Conservation (phyloP, 495 filamentous ascomycete species). For the Penicillium argentinense region DNA sequence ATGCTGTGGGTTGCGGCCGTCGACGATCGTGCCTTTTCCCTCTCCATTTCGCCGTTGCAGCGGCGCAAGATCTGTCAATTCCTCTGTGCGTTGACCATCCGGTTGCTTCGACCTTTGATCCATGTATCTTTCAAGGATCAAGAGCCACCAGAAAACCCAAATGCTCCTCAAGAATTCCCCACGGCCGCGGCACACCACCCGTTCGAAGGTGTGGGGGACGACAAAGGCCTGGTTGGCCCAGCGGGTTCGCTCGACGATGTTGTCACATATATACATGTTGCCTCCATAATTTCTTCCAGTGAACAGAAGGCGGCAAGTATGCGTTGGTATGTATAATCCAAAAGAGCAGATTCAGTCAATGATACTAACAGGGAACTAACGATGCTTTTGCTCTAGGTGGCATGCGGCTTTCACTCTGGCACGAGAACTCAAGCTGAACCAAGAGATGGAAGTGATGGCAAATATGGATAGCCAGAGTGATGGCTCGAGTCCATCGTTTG, state of each 20-base stretch:
- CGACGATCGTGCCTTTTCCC: slow-evolving; percentile 83
- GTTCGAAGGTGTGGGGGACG: slow-evolving; percentile 68
- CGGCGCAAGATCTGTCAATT: slow-evolving; percentile 88
- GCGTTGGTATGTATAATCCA: slow-evolving; percentile 66
- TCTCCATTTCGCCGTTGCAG: slow-evolving; percentile 82
- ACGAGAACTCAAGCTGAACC: slow-evolving; percentile 89
- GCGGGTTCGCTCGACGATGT: slow-evolving; percentile 72
- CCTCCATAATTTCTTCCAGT: slow-evolving; percentile 88
- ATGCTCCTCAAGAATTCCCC: slow-evolving; percentile 29
- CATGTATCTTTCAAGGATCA: slow-evolving; percentile 56
- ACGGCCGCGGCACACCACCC: slow-evolving; percentile 39
- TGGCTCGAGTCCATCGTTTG: slow-evolving; percentile 36
- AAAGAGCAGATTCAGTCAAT: too few relatives aligned
- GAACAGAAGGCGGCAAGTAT: slow-evolving; percentile 94
- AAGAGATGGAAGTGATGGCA: slow-evolving; percentile 70
- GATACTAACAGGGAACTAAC: too few relatives aligned
- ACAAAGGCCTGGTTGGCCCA: slow-evolving; percentile 71
- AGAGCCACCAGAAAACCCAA: slow-evolving; percentile 28
- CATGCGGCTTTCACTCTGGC: slow-evolving; percentile 90
- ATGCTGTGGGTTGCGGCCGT: slow-evolving; percentile 96
- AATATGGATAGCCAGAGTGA: slow-evolving; percentile 38
- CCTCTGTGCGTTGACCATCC: slow-evolving; percentile 83
- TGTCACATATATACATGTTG: slow-evolving; percentile 45
- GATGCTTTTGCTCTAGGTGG: slow-evolving; percentile 60
- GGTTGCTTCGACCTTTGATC: slow-evolving; percentile 81